Evolutionary conservation across 2,329 filamentous ascomycete genomes (phyloP), one percentile per base, ranked within the genome.

Genomic region (Talaromyces marneffei): DNA sequence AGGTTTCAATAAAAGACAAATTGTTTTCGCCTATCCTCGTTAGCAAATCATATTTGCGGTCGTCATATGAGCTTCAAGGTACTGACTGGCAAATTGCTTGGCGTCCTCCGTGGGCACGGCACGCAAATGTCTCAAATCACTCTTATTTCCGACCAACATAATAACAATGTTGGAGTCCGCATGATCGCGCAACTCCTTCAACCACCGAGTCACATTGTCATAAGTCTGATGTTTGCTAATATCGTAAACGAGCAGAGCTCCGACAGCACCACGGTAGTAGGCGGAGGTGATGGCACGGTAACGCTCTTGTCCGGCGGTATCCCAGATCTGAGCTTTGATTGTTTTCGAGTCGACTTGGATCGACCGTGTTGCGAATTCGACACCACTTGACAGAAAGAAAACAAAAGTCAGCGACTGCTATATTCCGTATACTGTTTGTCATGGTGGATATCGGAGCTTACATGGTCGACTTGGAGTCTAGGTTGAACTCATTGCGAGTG

Each of bases 281-380:
- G 94, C 94, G 63, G 94, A 97, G 70, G 94, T 99, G 78, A 99
- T 99, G 77, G 94, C 94, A 76, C 95, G 91, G 83, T 97, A 99
- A 77, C 94, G 89, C 81, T 99, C 94, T 82, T 99, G 94, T 69
- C 94, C 94, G 68, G 94, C 94, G 63, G 94, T 99, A 83, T 99
- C 94, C 94, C 95, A 99, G 74, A 99, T 99, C 83, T 99, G 94
- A 71, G 94, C 94, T 85, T 99, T 99, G 87, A 99, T 99, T 66
- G 94, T 99, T 86, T 99, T 99, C 75, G 90, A 90, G 80, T 99
- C 94, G 73, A 99, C 94, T 80, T 97, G 93, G 77, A 99, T 99
- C 69, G 92, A 97, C 67, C 94, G 88, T 70, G 94, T 99, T 71
- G 95, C 94, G 77, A 99, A 99, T 81, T 99, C 94, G 78, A 99